Percentiles rank a stretch among this genome's conserved stretches.
These are phyloP conservation scores for Botryotinia narcissicola DNA, from an alignment of 2,329 filamentous ascomycete species.

Conservation along the genomic window DNA sequence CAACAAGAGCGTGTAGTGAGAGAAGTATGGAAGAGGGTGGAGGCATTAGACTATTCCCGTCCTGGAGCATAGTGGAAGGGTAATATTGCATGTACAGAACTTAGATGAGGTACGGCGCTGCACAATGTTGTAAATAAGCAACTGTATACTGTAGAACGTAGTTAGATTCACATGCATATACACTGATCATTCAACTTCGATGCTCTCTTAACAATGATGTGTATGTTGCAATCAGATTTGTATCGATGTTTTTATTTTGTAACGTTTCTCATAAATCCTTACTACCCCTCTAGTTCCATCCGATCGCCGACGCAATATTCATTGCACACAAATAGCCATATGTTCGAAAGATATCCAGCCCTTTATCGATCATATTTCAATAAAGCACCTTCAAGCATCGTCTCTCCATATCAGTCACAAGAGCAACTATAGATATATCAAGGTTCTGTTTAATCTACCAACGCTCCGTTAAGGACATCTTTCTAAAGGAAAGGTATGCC, in stretches of 20 bases:
- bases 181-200: neutral
- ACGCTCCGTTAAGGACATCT: constrained; percentile 78
- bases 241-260: neutral
- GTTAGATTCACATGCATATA: neutral
- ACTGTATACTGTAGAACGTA: neutral
- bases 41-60: constrained; percentile 62
- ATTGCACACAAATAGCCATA: neutral
- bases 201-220: neutral
- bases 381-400: constrained; percentile 40
- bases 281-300: neutral
- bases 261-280: neutral
- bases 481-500: constrained; percentile 63
- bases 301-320: neutral
- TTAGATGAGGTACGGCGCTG: too few relatives aligned
- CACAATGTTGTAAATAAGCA: neutral
- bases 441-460: constrained; percentile 51
- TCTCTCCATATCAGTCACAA: constrained; percentile 4
- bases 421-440: constrained; percentile 23
- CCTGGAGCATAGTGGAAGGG: constrained; percentile 49
- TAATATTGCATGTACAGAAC: neutral
- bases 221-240: neutral
- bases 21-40: constrained; percentile 70
- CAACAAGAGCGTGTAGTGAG: constrained; percentile 68
- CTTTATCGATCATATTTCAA: constrained; percentile 37
- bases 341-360: constrained; percentile 40